Evolutionary conservation across 2,329 filamentous ascomycete species (phyloP), one percentile per base, ranked within the genome.

Genomic region (Nothophaeocryptopus gaeumannii): DNA sequence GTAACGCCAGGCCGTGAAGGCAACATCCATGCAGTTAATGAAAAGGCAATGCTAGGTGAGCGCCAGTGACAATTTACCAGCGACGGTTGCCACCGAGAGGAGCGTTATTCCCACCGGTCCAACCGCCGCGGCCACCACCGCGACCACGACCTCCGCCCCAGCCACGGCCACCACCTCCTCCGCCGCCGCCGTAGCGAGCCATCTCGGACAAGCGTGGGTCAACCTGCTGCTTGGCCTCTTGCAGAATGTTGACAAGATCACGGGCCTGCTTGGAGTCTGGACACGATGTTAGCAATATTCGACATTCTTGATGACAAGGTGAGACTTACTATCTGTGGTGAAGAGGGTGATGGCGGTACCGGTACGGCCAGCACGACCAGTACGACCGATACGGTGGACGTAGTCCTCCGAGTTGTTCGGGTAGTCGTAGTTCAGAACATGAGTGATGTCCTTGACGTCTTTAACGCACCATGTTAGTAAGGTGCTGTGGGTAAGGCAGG

Each of bases 401-500:
- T 85, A 85, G 66, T 85, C 82, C 71, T 85, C 82, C 65, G 81
- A 84, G 71, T 85, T 97, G 80, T 97, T 97, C 73, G 92, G 92
- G 76, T 97, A 97, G 74, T 97, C 93, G 88, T 97, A 96, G 85
- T 97, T 97, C 78, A 99, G 83, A 77, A 99, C 93, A 79, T 99
- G 93, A 77, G 93, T 97, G 79, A 99, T 99, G 82, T 99, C 95
- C 78, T 91, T 92, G 80, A 99, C 93, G 87, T 99, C 93, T 97
- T 96, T 70, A 68, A 78, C 73, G 78, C 72, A 77, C 71, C 80
- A 60, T 58, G 63, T 67, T 62, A 66, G 64, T 66, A 58, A 50
- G 45, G 46, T 54, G 51, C 50, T 54, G 54, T 45, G 42, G 32
- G 43, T 44, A 35, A 40, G 35, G 38, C n/a, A 20, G 39, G 67